phyloP scores from a whole-genome alignment of 441 rosid species.

The Omphalea diandra region DNA sequence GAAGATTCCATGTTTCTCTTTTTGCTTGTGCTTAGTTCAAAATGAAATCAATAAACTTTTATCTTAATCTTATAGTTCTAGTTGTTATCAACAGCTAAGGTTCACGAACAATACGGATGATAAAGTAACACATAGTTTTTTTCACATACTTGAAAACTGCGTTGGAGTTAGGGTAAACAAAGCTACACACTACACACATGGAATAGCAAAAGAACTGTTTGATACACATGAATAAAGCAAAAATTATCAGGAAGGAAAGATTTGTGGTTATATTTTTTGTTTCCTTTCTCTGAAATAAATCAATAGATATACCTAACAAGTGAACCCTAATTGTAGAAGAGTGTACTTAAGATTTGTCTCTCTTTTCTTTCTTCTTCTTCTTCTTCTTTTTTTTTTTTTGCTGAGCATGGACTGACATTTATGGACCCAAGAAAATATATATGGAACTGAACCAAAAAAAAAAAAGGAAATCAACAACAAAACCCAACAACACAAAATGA shows the following conservation, averaged over 20 bases:
- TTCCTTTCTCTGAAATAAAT: conserved; percentile 1
- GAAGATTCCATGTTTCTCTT: neutral
- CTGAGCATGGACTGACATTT: conserved; percentile 15
- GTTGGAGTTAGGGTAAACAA: neutral
- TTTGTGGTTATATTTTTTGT: too few species aligned
- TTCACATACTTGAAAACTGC: neutral
- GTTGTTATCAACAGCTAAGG: neutral
- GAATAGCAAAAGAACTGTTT: conserved; percentile 15
- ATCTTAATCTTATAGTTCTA: too few species aligned
- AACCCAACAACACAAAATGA: conserved; percentile 11
- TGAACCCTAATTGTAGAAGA: conserved; percentile 19
- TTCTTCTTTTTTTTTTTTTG: too few species aligned
- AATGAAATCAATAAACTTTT: too few species aligned
- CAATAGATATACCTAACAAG: conserved; percentile 8
- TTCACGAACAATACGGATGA: neutral
- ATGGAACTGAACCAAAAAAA: conserved; percentile 4
- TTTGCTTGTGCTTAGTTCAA: too few species aligned
- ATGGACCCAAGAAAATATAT: conserved; percentile 16
- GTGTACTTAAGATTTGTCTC: neutral
- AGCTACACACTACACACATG: conserved; percentile 1
- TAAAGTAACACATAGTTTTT: neutral
- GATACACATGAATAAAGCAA: too few species aligned
- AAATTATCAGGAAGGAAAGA: too few species aligned
- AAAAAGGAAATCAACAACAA: conserved; percentile 5
- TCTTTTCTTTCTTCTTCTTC: neutral